Evolutionary conservation across 2,329 filamentous ascomycete species (phyloP), one percentile per base, ranked within the genome.

Genomic region (Calonectria crousiana): DNA sequence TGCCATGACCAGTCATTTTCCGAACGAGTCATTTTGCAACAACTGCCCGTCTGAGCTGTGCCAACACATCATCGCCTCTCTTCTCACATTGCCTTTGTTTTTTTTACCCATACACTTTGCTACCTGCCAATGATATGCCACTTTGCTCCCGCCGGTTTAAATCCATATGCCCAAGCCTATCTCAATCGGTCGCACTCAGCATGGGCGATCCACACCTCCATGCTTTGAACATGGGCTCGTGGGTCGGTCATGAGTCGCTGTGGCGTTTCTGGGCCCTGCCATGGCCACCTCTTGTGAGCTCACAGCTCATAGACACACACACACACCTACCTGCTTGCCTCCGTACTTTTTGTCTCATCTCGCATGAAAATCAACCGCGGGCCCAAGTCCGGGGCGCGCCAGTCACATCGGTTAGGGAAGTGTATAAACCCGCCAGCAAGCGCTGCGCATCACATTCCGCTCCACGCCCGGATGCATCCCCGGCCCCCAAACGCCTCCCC

Each of bases 401-500:
- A 36, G n/a, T 23, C 23, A 34, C 32, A 60, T 38, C n/a, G 9
- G 6, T 16, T 38, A n/a, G 10, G 30, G n/a, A 60, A 60, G 34
- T 38, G 56, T 23, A 60, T 18, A 60, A 60, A 38, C 56, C 4
- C 6, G 3, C 32, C 36, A 60, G n/a, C 56, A 38, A 58, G 53
- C 53, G 53, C 53, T 58, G 53, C 53, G 53, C 20, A 58, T 34
- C 34, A 6, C 30, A 36, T 14, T 26, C 18, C 13, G n/a, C 44
- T 60, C n/a, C 28, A 11, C 28, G 16, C 26, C 34, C 56, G 34
- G 56, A 23, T 51, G 30, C 30, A 28, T 49, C 28, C 14, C 20
- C 44, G 62, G 62, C 62, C 62, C 62, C 62, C 41, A 66, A 51
- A 2, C 30, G 56, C 11, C 62, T 44, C 62, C 62, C 62, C 62